These are phyloP conservation scores for Aspergillus nanangensis DNA, from an alignment of 495 filamentous ascomycete genomes.

Conservation along the genomic window DNA sequence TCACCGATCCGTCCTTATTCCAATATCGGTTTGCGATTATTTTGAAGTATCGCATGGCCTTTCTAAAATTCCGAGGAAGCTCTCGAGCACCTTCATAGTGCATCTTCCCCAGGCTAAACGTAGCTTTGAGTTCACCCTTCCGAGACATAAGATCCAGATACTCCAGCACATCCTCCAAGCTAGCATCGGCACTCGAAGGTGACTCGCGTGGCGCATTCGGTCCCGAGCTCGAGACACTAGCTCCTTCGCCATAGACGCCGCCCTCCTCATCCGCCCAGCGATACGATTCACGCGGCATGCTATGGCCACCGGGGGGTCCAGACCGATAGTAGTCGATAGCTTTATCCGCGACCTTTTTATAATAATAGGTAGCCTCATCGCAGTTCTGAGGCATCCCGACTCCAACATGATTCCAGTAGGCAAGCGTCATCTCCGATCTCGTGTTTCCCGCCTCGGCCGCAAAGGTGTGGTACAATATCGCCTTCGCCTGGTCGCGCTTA, in stretches of 20 bases:
- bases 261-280: constrained; percentile 80
- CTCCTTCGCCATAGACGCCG: constrained; percentile 92
- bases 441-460: constrained; percentile 82
- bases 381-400: constrained; percentile 84
- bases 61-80: constrained; percentile 65
- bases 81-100: constrained; percentile 85
- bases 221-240: constrained; percentile 88
- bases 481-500: constrained; percentile 84
- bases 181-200: constrained; percentile 70
- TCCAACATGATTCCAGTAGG: constrained; percentile 79
- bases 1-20: constrained; percentile 66
- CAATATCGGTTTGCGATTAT: constrained; percentile 82
- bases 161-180: constrained; percentile 89
- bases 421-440: constrained; percentile 88
- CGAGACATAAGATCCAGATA: constrained; percentile 91
- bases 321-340: constrained; percentile 79
- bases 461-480: constrained; percentile 90
- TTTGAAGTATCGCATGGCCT: constrained; percentile 79
- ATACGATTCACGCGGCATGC: constrained; percentile 70
- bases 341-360: constrained; percentile 92
- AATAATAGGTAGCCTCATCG: constrained; percentile 78
- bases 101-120: constrained; percentile 80
- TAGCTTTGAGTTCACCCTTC: constrained; percentile 90
- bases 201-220: constrained; percentile 69
- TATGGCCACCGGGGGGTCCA: constrained; percentile 85